These are phyloP conservation scores for Pholiota microspora DNA, from an alignment of 768 basidiomycete genomes.

Conservation along the genomic window DNA sequence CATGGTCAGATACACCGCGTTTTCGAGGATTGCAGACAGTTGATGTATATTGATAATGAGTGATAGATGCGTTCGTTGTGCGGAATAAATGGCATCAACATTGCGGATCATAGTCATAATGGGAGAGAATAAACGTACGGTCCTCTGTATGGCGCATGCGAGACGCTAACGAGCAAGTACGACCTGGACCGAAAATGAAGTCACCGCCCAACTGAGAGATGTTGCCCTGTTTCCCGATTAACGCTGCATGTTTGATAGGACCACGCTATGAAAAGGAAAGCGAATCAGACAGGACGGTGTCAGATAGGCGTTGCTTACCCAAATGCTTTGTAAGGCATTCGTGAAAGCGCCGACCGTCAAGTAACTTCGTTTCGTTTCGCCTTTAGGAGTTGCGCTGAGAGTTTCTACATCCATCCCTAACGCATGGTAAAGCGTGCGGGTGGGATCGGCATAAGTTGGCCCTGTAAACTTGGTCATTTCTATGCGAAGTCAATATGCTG, in stretches of 20 bases:
- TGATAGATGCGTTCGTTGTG: neutral
- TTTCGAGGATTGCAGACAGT: neutral
- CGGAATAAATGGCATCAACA: neutral
- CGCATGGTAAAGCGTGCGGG: slow-evolving; percentile 51
- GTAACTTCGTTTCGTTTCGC: slow-evolving; percentile 45
- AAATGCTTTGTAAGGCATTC: slow-evolving; percentile 39
- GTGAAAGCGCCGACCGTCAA: slow-evolving; percentile 28
- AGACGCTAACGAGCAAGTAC: slow-evolving; percentile 47
- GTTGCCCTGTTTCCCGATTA: slow-evolving; percentile 63
- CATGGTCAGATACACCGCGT: neutral
- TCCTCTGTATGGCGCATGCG: slow-evolving; percentile 66
- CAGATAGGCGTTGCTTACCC: slow-evolving; percentile 38
- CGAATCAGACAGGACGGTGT: too few relatives aligned
- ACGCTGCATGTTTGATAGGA: slow-evolving; percentile 38
- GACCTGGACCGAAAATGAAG: slow-evolving; percentile 56
- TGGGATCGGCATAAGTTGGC: slow-evolving; percentile 64
- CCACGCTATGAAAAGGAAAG: slow-evolving; percentile 25
- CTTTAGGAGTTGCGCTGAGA: slow-evolving; percentile 41
- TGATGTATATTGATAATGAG: neutral
- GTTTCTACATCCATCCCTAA: slow-evolving; percentile 61
- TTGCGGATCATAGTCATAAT: slow-evolving; percentile 9
- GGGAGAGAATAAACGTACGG: slow-evolving; percentile 37
- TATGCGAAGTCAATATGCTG: slow-evolving; percentile 14
- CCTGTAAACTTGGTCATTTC: slow-evolving; percentile 46
- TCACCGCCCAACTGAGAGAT: slow-evolving; percentile 64